Evolutionary conservation across 75 land plant species (phyloP).

Genomic region (Selaginella moellendorffii): DNA sequence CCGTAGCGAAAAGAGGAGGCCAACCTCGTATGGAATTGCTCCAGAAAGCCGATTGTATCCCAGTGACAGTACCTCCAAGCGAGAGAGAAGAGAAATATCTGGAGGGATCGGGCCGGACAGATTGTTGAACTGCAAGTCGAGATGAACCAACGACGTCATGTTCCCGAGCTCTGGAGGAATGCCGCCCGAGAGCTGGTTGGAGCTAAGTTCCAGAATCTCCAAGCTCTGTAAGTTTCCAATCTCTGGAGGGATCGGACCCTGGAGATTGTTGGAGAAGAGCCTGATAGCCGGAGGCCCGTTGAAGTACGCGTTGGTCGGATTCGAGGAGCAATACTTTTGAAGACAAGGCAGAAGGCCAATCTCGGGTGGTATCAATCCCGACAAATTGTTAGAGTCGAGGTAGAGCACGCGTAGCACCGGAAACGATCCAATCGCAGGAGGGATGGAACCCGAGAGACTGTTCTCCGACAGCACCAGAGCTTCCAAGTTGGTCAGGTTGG

Average conservation of each 20-base stretch:
- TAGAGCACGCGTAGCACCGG: background rate
- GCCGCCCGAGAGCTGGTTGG: constrained; percentile 10
- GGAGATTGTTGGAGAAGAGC: constrained; percentile 1
- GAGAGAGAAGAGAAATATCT: background rate
- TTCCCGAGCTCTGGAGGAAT: constrained; percentile 8
- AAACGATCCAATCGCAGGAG: background rate
- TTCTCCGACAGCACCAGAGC: background rate
- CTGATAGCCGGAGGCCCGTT: background rate
- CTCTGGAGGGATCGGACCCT: background rate
- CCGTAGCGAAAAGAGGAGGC: background rate
- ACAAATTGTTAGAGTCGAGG: background rate
- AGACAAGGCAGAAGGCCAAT: background rate
- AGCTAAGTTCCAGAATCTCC: constrained; percentile 9
- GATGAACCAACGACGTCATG: background rate
- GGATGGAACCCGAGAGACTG: background rate
- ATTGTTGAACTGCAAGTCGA: constrained; percentile 1
- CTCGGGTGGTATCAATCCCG: background rate
- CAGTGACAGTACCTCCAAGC: background rate
- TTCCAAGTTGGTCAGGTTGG: constrained; percentile 6
- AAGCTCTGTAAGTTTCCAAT: constrained; percentile 3
- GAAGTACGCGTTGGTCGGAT: background rate
- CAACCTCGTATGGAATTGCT: constrained; percentile 3
- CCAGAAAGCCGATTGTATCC: constrained; percentile 2
- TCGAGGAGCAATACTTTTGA: background rate
- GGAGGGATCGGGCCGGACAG: background rate